Percentiles rank a stretch among this genome's conserved stretches.
Conservation (phyloP, 352 stramenopile species). For the Bremia lactucae region DNA sequence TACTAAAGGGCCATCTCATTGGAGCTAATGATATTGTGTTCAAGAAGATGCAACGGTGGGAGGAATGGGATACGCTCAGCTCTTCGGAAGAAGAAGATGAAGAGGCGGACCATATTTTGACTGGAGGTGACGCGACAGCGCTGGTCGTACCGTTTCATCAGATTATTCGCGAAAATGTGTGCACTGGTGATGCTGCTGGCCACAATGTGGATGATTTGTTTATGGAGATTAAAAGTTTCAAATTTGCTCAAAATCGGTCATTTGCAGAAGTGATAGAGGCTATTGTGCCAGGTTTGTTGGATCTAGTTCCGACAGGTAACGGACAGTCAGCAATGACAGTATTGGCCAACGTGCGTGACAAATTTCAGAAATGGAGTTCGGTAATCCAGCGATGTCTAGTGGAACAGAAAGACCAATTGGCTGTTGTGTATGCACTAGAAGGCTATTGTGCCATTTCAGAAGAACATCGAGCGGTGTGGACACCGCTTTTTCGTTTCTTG, state of each 20-base stretch:
- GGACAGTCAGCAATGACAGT: conserved; percentile 48
- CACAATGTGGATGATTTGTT: conserved; percentile 86
- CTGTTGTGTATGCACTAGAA: conserved; percentile 51
- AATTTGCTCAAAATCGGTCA: conserved; percentile 87
- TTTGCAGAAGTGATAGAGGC: conserved; percentile 72
- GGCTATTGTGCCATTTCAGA: conserved; percentile 36
- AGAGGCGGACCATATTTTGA: conserved; percentile 40
- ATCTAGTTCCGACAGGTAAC: conserved; percentile 43
- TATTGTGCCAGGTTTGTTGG: conserved; percentile 62
- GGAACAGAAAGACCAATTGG: conserved; percentile 55
- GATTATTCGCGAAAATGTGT: conserved; percentile 77
- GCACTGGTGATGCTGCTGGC: conserved; percentile 53
- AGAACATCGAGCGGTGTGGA: conserved; percentile 39
- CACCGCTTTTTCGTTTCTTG: conserved; percentile 87
- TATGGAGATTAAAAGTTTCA: conserved; percentile 91
- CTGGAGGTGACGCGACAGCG: conserved; percentile 21
- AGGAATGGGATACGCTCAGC: conserved; percentile 71
- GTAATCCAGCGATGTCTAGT: conserved; percentile 88
- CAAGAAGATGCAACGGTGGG: conserved; percentile 47
- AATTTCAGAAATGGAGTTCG: conserved; percentile 84
- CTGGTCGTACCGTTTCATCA: conserved; percentile 55
- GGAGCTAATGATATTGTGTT: conserved; percentile 51
- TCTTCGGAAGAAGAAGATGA: conserved; percentile 73
- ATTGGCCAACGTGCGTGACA: conserved; percentile 66
- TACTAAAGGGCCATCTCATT: conserved; percentile 63